These are phyloP conservation scores for Colletotrichum lupini DNA, from an alignment of 2,329 filamentous ascomycete species.

Conservation along the genomic window DNA sequence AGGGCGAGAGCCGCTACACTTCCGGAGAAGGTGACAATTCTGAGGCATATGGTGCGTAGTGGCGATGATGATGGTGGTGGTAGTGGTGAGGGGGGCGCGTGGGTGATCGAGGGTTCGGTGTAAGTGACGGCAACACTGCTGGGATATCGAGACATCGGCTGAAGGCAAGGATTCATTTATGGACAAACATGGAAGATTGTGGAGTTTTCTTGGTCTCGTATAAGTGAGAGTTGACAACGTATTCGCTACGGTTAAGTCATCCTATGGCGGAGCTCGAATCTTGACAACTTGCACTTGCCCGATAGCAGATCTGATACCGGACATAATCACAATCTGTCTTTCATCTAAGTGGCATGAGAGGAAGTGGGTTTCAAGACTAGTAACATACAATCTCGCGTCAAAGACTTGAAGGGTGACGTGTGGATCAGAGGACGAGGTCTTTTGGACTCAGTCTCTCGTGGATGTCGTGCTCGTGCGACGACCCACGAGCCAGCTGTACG, in stretches of 20 bases:
- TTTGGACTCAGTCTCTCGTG: too few species aligned
- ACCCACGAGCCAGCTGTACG: too few species aligned
- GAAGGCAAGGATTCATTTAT: too few species aligned
- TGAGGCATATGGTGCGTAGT: conserved; percentile 37
- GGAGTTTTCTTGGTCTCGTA: background rate
- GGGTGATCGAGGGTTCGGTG: background rate
- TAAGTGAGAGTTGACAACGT: background rate
- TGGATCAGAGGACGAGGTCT: too few species aligned
- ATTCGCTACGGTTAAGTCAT: background rate
- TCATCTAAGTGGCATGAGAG: too few species aligned
- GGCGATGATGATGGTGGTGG: background rate
- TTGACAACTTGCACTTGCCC: background rate
- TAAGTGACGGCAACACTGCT: background rate
- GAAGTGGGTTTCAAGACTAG: too few species aligned
- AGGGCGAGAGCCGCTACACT: conserved; percentile 53
- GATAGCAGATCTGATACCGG: background rate
- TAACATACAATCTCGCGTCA: too few species aligned
- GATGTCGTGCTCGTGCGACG: too few species aligned
- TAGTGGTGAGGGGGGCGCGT: background rate
- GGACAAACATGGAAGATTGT: background rate
- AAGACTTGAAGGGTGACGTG: too few species aligned
- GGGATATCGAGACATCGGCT: background rate
- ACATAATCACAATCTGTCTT: too few species aligned
- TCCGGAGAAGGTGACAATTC: conserved; percentile 59
- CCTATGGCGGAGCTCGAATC: background rate